phyloP scores from a whole-genome alignment of 805 yeast genomes.

The Metschnikowia koreensis region DNA sequence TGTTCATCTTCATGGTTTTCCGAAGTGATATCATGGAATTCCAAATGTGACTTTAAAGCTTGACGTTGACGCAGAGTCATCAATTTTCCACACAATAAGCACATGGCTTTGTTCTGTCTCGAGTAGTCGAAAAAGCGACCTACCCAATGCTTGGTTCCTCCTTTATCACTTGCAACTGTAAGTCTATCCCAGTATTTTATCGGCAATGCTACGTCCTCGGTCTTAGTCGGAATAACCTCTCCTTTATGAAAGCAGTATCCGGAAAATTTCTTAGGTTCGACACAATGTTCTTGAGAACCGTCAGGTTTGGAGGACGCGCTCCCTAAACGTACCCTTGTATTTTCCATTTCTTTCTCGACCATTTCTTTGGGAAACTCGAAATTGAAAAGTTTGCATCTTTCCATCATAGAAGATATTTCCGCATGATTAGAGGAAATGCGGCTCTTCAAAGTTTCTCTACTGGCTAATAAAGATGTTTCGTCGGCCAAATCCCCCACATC shows the following conservation, averaged over 20 bases:
- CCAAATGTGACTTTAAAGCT: conserved; percentile 5
- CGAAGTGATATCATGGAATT: conserved; percentile 4
- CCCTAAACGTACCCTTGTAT: background rate
- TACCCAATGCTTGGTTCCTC: background rate
- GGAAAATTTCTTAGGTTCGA: background rate
- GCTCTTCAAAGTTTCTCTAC: conserved; percentile 14
- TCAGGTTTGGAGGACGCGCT: background rate
- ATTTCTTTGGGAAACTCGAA: conserved; percentile 27
- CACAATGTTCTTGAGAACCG: background rate
- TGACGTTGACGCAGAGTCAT: background rate
- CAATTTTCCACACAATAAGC: conserved; percentile 1
- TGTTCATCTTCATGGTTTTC: conserved; percentile 1
- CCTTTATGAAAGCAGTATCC: conserved; percentile 3
- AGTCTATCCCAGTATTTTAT: conserved; percentile 2
- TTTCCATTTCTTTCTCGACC: conserved; percentile 3
- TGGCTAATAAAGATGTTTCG: conserved; percentile 15
- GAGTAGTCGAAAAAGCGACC: conserved; percentile 1
- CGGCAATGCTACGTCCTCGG: background rate
- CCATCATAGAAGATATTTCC: conserved; percentile 10
- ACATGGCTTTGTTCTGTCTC: background rate
- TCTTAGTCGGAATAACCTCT: background rate
- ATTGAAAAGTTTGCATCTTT: conserved; percentile 22
- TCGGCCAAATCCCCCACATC: conserved; percentile 17
- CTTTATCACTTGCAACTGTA: background rate
- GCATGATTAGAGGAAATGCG: conserved; percentile 11